phyloP scores from a whole-genome alignment of 2,329 filamentous ascomycete genomes.

The Exserohilum turcica region DNA sequence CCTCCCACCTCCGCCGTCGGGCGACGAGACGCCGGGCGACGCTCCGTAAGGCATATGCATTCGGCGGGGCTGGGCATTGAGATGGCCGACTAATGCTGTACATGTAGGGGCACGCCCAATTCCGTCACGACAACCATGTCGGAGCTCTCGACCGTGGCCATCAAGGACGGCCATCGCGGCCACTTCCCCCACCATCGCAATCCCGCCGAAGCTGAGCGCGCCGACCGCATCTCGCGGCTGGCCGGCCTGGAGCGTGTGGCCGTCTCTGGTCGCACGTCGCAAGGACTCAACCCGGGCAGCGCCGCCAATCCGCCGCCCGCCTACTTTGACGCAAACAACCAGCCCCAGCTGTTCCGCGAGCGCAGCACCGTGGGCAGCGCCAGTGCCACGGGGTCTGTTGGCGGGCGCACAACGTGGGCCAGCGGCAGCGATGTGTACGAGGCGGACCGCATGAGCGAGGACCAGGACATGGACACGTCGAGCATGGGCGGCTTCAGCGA shows the following conservation, averaged over 20 bases:
- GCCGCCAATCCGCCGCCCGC: constrained; percentile 52
- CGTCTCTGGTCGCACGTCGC: constrained; percentile 65
- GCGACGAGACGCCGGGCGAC: constrained; percentile 85
- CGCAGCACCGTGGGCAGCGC: constrained; percentile 88
- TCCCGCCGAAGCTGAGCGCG: constrained; percentile 87
- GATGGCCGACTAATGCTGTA: constrained; percentile 21
- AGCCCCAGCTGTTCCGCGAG: constrained; percentile 69
- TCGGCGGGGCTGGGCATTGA: constrained; percentile 10
- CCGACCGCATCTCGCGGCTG: constrained; percentile 91
- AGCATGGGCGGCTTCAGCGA: constrained; percentile 82
- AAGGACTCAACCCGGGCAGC: constrained; percentile 55
- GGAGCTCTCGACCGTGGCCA: constrained; percentile 87
- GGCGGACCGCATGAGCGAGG: constrained; percentile 74
- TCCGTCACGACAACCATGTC: constrained; percentile 91
- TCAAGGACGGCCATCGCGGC: constrained; percentile 94
- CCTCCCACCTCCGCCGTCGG: constrained; percentile 79
- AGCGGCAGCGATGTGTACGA: constrained; percentile 64
- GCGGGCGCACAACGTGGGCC: constrained; percentile 72
- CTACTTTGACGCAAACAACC: constrained; percentile 81
- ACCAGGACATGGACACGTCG: constrained; percentile 62
- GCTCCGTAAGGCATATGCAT: constrained; percentile 69
- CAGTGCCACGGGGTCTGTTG: constrained; percentile 80
- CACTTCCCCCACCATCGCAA: constrained; percentile 68
- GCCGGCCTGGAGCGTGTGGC: constrained; percentile 88
- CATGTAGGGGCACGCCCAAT: constrained; percentile 81